phyloP scores from a whole-genome alignment of 257 asterid genomes.

The Capsicum rhomboideum region DNA sequence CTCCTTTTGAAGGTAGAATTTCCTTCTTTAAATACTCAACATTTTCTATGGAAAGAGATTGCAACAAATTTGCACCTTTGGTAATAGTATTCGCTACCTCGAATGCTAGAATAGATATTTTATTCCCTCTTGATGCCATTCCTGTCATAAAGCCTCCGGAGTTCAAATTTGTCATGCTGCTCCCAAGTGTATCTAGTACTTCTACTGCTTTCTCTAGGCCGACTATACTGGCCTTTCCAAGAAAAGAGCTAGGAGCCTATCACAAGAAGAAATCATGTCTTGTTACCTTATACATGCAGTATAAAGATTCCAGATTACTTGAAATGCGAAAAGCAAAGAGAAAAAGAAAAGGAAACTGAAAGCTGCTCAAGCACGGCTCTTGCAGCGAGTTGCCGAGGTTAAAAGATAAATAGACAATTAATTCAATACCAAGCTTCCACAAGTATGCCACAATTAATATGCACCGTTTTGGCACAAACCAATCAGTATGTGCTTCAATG shows the following conservation, averaged over 20 bases:
- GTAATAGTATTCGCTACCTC: conserved; percentile 95
- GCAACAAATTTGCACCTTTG: conserved; percentile 78
- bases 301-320: neutral
- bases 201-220: conserved; percentile 96
- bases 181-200: conserved; percentile 91
- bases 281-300: neutral
- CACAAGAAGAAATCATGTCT: conserved; percentile 10
- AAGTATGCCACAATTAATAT: neutral
- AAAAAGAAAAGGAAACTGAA: neutral
- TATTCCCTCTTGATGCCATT: conserved; percentile 67
- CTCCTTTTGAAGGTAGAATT: conserved; percentile 76
- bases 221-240: conserved; percentile 89
- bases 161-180: conserved; percentile 95
- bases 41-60: conserved; percentile 82
- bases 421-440: neutral
- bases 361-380: neutral
- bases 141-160: conserved; percentile 77
- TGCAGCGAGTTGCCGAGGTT: neutral
- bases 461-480: neutral
- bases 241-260: conserved; percentile 83
- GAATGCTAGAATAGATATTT: conserved; percentile 69
- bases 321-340: neutral
- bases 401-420: neutral
- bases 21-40: conserved; percentile 64
- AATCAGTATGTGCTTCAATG: neutral